Evolutionary conservation across 495 filamentous ascomycete species (phyloP).

Genomic region (Aspergillus mulundensis): DNA sequence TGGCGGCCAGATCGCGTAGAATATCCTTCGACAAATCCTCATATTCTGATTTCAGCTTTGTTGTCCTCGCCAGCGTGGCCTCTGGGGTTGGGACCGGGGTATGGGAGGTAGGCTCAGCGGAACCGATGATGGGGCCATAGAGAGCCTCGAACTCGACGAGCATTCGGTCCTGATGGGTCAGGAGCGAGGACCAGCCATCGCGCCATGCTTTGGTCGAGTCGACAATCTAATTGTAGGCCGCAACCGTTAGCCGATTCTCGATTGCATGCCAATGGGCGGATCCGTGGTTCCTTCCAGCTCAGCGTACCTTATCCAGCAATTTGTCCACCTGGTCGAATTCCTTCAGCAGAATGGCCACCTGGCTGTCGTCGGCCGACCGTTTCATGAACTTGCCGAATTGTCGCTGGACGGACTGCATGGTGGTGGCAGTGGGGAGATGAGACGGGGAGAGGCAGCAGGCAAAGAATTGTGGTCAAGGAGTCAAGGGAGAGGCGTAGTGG

Average conservation of each 20-base stretch:
- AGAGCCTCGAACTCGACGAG: conserved; percentile 69
- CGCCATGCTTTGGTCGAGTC: conserved; percentile 78
- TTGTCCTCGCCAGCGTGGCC: conserved; percentile 60
- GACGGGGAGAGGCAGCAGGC: not conserved
- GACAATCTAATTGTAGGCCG: conserved; percentile 47
- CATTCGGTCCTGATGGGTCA: conserved; percentile 65
- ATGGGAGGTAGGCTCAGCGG: conserved; percentile 50
- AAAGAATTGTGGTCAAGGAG: not conserved
- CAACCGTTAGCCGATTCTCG: not conserved
- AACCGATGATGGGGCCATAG: conserved; percentile 77
- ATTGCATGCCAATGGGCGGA: not conserved
- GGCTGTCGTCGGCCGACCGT: conserved; percentile 70
- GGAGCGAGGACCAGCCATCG: conserved; percentile 76
- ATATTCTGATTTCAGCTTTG: conserved; percentile 64
- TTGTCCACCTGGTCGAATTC: conserved; percentile 85
- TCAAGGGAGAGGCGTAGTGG: not conserved
- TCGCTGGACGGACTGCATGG: conserved; percentile 77
- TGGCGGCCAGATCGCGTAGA: conserved; percentile 63
- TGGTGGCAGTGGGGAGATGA: conserved; percentile 19
- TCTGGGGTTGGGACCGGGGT: conserved; percentile 59
- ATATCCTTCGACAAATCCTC: conserved; percentile 73
- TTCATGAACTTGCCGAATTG: conserved; percentile 69
- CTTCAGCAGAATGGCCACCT: conserved; percentile 69
- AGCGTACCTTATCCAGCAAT: conserved; percentile 64
- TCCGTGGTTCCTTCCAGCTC: not conserved